Base-by-base conservation (phyloP, 2,329 filamentous ascomycete species). In the Aspergillus amoenus region DNA sequence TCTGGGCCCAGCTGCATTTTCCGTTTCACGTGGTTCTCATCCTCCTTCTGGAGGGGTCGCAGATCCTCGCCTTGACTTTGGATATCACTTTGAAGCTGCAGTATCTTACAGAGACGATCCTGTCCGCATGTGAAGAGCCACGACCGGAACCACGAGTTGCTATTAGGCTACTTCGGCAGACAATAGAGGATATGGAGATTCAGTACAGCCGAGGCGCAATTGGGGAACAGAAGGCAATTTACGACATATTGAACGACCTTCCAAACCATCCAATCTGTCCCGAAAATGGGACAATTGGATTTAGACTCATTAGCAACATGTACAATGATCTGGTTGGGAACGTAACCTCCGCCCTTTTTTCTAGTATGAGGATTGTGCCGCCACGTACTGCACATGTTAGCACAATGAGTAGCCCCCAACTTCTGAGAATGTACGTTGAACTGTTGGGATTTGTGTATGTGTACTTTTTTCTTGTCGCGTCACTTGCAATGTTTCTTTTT, bases 21-120 rank as follows among this genome's bases (percentile, higher is more conserved):
- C 85, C 85, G 0, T 84, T 88, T 63, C 85, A 89, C 61, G 78
- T 88, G 2, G 75, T 82, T 5, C 79, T 89, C 32, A 81, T 87
- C 13, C 79, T 88, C 6, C 80, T 87, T n/a, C 81, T 87, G 44
- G 85, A 88, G 64, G 86, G 84, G 40, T 84, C 84, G 6, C 84
- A 88, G 61, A 81, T 87, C 47, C 72, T 81, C 12, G 73, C 80
- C 2, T 71, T 81, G 39, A 78, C 79, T 6, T 68, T 79, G 21
- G 78, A 79, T 55, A 70, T 76, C 18, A 70, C 72, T 0, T 58
- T 77, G 46, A 80, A 78, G 56, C 68, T 75, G 49, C 64, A 64
- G 21, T 76, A 79, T 55, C 67, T 78, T 43, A 66, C 69, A 9
- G 64, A 75, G 21, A 74, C 72, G 9, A 69, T 79, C 24, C 57